Conservation (phyloP, 2,329 filamentous ascomycete species). For the Colletotrichum lini region DNA sequence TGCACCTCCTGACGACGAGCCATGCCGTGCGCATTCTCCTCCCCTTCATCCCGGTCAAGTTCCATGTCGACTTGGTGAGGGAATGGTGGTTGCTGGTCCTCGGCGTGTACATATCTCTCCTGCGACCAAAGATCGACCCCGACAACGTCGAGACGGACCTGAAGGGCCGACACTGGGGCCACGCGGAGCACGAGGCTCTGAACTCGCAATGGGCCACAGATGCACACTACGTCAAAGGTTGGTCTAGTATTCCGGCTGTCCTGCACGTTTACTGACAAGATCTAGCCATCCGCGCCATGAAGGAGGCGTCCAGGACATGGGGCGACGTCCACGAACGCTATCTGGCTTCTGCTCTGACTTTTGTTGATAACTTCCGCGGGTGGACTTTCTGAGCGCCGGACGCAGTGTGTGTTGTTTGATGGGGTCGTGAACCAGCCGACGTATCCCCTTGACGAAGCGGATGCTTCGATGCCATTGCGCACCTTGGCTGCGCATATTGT, state of each 20-base stretch:
- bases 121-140: slow-evolving; percentile 80
- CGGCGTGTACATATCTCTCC: slow-evolving; percentile 81
- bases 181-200: slow-evolving; percentile 80
- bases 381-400: slow-evolving; percentile 65
- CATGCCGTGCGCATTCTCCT: slow-evolving; percentile 91
- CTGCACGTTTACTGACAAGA: background rate
- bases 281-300: slow-evolving; percentile 79
- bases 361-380: slow-evolving; percentile 80
- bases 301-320: slow-evolving; percentile 82
- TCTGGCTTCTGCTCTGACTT: slow-evolving; percentile 77
- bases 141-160: slow-evolving; percentile 74
- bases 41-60: slow-evolving; percentile 79
- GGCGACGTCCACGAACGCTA: slow-evolving; percentile 77
- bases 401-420: background rate
- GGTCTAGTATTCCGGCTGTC: slow-evolving; percentile 43
- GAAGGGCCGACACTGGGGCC: slow-evolving; percentile 81
- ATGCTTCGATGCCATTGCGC: background rate
- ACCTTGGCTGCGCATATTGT: background rate
- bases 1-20: slow-evolving; percentile 86
- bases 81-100: slow-evolving; percentile 93
- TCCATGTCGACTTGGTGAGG: slow-evolving; percentile 80
- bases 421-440: background rate
- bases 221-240: slow-evolving; percentile 88
- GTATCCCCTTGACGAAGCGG: background rate
- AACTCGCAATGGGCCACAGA: slow-evolving; percentile 78